These are phyloP conservation scores for Scutellaria minor DNA, from an alignment of 257 asterid species.

Conservation along the genomic window DNA sequence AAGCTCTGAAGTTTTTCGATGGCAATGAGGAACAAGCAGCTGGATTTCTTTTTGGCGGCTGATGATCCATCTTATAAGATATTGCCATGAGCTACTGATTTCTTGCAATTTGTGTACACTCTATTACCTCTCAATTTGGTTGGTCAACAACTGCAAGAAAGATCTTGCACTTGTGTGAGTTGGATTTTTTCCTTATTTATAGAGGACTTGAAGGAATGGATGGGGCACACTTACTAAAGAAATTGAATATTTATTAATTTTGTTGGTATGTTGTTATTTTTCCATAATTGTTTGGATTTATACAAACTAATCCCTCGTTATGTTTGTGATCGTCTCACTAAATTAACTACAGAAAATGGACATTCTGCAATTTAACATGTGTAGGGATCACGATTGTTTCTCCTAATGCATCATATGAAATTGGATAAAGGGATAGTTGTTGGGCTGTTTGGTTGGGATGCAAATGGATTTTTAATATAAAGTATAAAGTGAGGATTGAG, in stretches of 20 bases:
- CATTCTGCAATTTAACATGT: not conserved
- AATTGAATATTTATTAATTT: not conserved
- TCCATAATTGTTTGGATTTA: not conserved
- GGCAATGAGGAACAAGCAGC: constrained; percentile 98
- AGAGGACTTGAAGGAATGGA: constrained; percentile 27
- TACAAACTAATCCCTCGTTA: not conserved
- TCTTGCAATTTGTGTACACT: constrained; percentile 25
- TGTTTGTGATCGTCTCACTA: not conserved
- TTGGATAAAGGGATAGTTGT: not conserved
- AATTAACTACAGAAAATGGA: not conserved
- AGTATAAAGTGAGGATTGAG: not conserved
- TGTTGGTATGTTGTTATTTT: not conserved
- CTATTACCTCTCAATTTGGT: constrained; percentile 19
- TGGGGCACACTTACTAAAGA: not conserved
- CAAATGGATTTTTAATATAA: not conserved
- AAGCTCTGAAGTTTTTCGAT: constrained; percentile 78
- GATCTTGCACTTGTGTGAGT: constrained; percentile 35
- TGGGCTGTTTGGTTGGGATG: not conserved
- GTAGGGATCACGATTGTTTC: no score
- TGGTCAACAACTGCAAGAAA: constrained; percentile 33
- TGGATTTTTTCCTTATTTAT: constrained; percentile 1
- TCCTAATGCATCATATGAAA: not conserved
- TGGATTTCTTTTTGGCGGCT: constrained; percentile 89
- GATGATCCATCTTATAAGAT: constrained; percentile 25
- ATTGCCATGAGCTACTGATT: not conserved